A percentile compares a stretch with the other conserved stretches of the same genome.
Evolutionary conservation across 306 rosid genomes (phyloP).

Genomic region (Astragalus membranaceus): DNA sequence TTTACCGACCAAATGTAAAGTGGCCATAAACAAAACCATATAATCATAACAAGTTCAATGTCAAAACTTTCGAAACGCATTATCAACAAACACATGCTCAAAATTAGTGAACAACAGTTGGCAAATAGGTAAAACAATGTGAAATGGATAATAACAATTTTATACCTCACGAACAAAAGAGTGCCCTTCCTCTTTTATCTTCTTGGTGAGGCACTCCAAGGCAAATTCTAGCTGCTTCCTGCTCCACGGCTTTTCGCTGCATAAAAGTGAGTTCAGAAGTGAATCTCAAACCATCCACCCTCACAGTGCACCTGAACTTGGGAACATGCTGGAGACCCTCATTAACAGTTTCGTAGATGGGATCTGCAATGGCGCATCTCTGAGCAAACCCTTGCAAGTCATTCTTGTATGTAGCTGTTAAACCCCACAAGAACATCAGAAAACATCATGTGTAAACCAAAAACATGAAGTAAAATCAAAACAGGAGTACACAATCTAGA

Average conservation of each 20-base stretch:
- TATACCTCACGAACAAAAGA: slow-evolving; percentile 35
- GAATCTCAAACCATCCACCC: slow-evolving; percentile 26
- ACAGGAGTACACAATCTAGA: no score
- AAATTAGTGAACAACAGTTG: neutral
- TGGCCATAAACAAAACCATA: neutral
- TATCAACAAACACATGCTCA: neutral
- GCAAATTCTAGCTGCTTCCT: slow-evolving; percentile 50
- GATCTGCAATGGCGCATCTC: neutral
- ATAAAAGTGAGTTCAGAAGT: slow-evolving; percentile 26
- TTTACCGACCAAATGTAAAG: neutral
- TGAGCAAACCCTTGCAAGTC: neutral
- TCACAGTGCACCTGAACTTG: slow-evolving; percentile 31
- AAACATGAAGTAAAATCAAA: no score
- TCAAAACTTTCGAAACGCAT: neutral
- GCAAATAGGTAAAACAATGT: neutral
- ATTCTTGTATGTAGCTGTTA: neutral
- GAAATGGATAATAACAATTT: neutral
- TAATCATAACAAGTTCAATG: neutral
- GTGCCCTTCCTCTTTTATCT: slow-evolving; percentile 23
- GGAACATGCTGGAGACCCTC: slow-evolving; percentile 32
- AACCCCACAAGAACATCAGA: neutral
- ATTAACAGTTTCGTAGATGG: neutral
- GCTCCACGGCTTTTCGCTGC: slow-evolving; percentile 39
- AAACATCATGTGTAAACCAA: neutral
- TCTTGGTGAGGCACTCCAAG: slow-evolving; percentile 5